Base-by-base conservation (phyloP, 2,329 filamentous ascomycete species). In the Septoria linicola region DNA sequence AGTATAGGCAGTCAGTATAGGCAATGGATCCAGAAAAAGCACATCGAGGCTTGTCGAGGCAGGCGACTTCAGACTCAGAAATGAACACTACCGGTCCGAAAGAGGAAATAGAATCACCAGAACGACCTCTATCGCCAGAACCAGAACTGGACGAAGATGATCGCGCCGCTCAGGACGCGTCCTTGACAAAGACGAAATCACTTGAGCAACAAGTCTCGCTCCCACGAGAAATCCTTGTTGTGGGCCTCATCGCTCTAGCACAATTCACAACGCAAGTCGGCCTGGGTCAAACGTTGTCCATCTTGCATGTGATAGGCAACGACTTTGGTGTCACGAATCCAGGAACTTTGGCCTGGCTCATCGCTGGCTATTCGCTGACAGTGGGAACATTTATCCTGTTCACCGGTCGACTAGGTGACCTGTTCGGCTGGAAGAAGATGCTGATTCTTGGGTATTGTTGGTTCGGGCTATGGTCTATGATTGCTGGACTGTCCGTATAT, bases 321-420 rank as follows among this genome's bases (percentile, higher is more conserved):
- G 45, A 58, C 41, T 72, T 80, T 31, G 67, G 66, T 8, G 67
- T 69, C 19, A 64, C 62, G 1, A 68, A 69, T 42, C 68, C 73
- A 2, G 75, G 71, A 17, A 65, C 75, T 39, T 66, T 72, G 30
- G 68, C 70, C 13, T 76, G 72, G 73, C 65, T 74, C 45, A 68
- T 72, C 35, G 72, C 73, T 4, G 71, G 65, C 10, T 76, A 73
- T 62, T 67, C 64, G 36, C 59, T 74, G 21, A 73, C 72, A 2
- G 70, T 73, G 10, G 72, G 72, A 19, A 73, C 71, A 3, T 74
- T 74, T 56, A 75, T 76, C 51, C 65, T 75, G 31, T 69, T 73
- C 27, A 69, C 70, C 8, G 73, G 73, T 8, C 66, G 72, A n/a
- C 55, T 73, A 8, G 73, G 73, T n/a, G 73, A 75, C 48, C 66